Evolutionary conservation across 2,329 filamentous ascomycete species (phyloP).

Genomic region (Monascus ruber): DNA sequence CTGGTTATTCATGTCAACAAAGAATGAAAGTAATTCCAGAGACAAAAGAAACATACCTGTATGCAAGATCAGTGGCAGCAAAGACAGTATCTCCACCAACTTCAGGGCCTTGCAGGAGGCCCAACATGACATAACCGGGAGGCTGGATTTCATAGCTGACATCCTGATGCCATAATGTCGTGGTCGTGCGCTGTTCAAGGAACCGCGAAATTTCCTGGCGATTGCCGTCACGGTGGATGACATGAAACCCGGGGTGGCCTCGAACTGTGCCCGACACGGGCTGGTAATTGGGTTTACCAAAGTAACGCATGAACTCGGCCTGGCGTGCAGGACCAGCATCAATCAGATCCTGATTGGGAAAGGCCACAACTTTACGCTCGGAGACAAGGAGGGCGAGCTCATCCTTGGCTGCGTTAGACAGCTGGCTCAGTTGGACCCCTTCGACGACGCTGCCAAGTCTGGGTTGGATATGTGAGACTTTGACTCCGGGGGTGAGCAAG

Average conservation of each 20-base stretch:
- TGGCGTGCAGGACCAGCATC: conserved; percentile 32
- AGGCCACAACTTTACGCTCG: conserved; percentile 47
- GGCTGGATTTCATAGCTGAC: conserved; percentile 40
- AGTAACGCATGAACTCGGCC: conserved; percentile 35
- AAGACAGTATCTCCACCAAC: conserved; percentile 40
- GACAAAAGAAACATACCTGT: conserved; percentile 22
- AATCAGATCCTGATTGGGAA: conserved; percentile 41
- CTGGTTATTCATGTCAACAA: conserved; percentile 6
- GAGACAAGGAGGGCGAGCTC: conserved; percentile 55
- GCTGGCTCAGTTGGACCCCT: conserved; percentile 37
- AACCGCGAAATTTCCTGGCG: conserved; percentile 32
- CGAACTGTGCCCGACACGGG: conserved; percentile 32
- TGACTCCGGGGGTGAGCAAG: conserved; percentile 19
- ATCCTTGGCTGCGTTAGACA: conserved; percentile 38
- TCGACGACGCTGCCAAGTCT: conserved; percentile 31
- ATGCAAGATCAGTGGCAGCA: conserved; percentile 34
- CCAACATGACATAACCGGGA: conserved; percentile 38
- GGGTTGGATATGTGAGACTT: conserved; percentile 31
- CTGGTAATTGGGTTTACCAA: conserved; percentile 36
- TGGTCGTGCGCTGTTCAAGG: conserved; percentile 33
- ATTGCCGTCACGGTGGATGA: conserved; percentile 36
- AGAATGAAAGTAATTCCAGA: not conserved
- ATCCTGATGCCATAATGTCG: conserved; percentile 40
- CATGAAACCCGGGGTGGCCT: conserved; percentile 34
- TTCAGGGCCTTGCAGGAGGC: conserved; percentile 39